These are phyloP conservation scores for Lipomyces chichibuensis DNA, from an alignment of 805 yeast genomes.

Conservation along the genomic window DNA sequence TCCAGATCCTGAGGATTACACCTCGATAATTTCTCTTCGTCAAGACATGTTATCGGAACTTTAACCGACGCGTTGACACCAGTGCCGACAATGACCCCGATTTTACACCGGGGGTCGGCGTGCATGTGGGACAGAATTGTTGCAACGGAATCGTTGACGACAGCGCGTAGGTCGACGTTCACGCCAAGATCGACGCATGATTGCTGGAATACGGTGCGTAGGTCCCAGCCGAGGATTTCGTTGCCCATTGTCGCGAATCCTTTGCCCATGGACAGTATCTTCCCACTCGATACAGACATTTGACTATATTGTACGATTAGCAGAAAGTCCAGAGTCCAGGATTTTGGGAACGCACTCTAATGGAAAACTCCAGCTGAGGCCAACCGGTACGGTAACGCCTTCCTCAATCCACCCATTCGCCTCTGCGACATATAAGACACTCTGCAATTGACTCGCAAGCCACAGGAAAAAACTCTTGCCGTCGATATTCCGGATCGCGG, in stretches of 20 bases:
- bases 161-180: conserved; percentile 71
- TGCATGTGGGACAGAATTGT: conserved; percentile 77
- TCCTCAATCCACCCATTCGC: conserved; percentile 15
- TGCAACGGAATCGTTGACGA: conserved; percentile 90
- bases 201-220: conserved; percentile 67
- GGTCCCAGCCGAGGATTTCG: conserved; percentile 69
- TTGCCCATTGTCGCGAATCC: conserved; percentile 77
- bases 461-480: conserved; percentile 42
- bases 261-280: conserved; percentile 51
- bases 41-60: conserved; percentile 67
- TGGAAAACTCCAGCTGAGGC: conserved; percentile 46
- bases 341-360: conserved; percentile 29
- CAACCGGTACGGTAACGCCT: conserved; percentile 31
- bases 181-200: conserved; percentile 59
- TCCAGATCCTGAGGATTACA: conserved; percentile 43
- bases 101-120: conserved; percentile 56
- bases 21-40: conserved; percentile 63
- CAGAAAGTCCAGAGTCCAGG: not conserved
- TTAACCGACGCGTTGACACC: conserved; percentile 79
- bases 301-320: conserved; percentile 24
- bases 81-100: conserved; percentile 89
- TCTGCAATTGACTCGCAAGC: conserved; percentile 40
- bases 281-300: conserved; percentile 36
- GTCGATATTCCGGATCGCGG: conserved; percentile 38
- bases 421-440: conserved; percentile 15